A percentile compares a stretch with the other conserved stretches of the same genome.
These are phyloP conservation scores for Cladosporium sp. DNA, from an alignment of 2,329 filamentous ascomycete genomes.

Conservation along the genomic window DNA sequence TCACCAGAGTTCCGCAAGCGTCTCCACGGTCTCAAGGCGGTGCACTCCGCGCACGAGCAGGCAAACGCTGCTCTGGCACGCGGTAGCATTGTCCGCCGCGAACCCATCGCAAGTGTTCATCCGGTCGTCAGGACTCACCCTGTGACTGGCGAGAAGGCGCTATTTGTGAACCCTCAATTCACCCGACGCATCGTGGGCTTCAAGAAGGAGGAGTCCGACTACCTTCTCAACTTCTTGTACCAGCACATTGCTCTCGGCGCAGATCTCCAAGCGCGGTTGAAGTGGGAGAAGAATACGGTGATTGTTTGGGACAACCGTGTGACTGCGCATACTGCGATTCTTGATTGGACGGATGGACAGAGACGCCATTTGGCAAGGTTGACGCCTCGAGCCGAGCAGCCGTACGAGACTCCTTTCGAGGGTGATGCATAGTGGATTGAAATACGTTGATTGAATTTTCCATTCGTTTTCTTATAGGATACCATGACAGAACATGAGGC, in stretches of 20 bases:
- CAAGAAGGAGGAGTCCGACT: slow-evolving; percentile 84
- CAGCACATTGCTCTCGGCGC: slow-evolving; percentile 71
- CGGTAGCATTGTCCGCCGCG: slow-evolving; percentile 71
- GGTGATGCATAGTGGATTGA: slow-evolving; percentile 20
- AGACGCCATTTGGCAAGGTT: slow-evolving; percentile 78
- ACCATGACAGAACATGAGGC: slow-evolving; percentile 8
- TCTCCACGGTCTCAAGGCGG: slow-evolving; percentile 75
- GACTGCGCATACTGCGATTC: slow-evolving; percentile 73
- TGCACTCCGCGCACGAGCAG: slow-evolving; percentile 80
- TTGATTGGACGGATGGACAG: slow-evolving; percentile 80
- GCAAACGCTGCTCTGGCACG: slow-evolving; percentile 66
- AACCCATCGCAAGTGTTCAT: slow-evolving; percentile 72
- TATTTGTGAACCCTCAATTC: slow-evolving; percentile 83
- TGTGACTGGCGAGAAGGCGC: slow-evolving; percentile 74
- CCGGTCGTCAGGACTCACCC: slow-evolving; percentile 81
- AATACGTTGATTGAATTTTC: not conserved
- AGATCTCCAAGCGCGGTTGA: slow-evolving; percentile 72
- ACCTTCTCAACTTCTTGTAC: slow-evolving; percentile 73
- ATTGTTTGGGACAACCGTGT: slow-evolving; percentile 86
- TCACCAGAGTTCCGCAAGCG: slow-evolving; percentile 77
- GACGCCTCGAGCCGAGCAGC: slow-evolving; percentile 77
- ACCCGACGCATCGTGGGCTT: slow-evolving; percentile 77
- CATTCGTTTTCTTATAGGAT: not conserved
- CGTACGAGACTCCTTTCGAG: slow-evolving; percentile 63
- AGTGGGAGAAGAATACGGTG: slow-evolving; percentile 77